These are phyloP conservation scores for Candida boleticola DNA, from an alignment of 805 yeast species.

Conservation along the genomic window DNA sequence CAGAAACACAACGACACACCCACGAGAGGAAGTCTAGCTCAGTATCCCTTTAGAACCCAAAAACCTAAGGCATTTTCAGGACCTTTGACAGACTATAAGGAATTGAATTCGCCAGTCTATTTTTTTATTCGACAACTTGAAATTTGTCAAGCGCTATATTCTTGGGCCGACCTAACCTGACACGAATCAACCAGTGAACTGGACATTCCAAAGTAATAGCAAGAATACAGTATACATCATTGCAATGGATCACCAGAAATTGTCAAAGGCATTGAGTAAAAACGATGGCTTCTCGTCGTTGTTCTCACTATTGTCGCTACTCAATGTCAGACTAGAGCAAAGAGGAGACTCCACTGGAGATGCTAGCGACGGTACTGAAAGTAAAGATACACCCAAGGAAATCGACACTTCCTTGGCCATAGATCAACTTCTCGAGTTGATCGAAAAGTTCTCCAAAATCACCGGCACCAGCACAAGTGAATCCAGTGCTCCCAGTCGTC, in stretches of 20 bases:
- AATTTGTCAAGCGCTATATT: too few species aligned
- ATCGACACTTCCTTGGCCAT: not conserved
- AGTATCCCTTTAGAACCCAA: too few species aligned
- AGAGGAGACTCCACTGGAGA: not conserved
- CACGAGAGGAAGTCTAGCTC: too few species aligned
- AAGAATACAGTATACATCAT: too few species aligned
- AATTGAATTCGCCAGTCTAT: too few species aligned
- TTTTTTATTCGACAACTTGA: too few species aligned
- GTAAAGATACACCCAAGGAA: not conserved
- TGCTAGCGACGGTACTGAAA: not conserved
- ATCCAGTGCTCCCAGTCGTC: not conserved
- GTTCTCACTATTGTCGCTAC: not conserved
- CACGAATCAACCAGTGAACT: too few species aligned
- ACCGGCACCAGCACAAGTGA: not conserved
- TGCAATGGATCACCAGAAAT: not conserved
- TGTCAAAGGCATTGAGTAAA: not conserved
- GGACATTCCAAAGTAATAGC: too few species aligned
- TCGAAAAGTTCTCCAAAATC: slow-evolving; percentile 11
- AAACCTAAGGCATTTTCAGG: too few species aligned
- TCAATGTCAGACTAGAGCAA: not conserved
- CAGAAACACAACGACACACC: too few species aligned
- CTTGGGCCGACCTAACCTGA: too few species aligned
- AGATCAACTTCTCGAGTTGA: slow-evolving; percentile 1
- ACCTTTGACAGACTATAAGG: too few species aligned
- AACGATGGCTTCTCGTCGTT: not conserved